Evolutionary conservation across 2,329 filamentous ascomycete genomes (phyloP), one percentile per base, ranked within the genome.

Genomic region (Penicillium hordei): DNA sequence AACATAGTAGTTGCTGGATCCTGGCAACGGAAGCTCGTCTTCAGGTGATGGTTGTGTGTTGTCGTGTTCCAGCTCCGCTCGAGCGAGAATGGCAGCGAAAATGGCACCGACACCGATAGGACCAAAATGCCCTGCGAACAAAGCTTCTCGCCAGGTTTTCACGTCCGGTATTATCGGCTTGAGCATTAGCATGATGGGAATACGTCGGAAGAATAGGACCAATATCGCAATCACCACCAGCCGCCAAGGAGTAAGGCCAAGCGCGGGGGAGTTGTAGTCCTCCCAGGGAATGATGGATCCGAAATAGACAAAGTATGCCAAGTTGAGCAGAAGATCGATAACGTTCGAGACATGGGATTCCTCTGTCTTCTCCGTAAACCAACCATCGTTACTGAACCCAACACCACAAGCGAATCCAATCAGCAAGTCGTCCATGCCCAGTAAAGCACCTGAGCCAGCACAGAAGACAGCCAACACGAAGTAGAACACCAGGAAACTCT

Each of bases 341-440:
- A 99, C 94, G 85, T 99, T 97, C 74, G 93, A 97, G 10, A 99
- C 94, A 73, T 97, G 94, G 0, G 94, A 93, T 75, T 99, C 94
- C 72, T 99, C 94, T 0, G 94, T 99, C 81, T 97, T 97, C 71
- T 97, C 90, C 17, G 90, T 90, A 69, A 99, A 99, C 94, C 94
- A 99, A 64, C 94, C 94, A 71, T 99, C 94, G 75, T 99, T 99
- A 67, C 93, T 97, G 80, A 99, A 99, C 54, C 94, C 94, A n/a
- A 99, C 94, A 57, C 94, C 94, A 55, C 90, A 91, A 15, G 93
- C 88, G 70, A 99, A 99, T 39, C 94, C 94, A 39, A 99, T 91
- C 4, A 99, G 84, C 50, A 99, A 79, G 75, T 99, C 94, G 73
- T 99, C 94, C 68, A 97, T 83, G 49, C 94, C 94, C 44, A 99